Percentiles rank a stretch among this genome's conserved stretches.
These are phyloP conservation scores for Prunus persica DNA, from an alignment of 306 rosid species.

Conservation along the genomic window DNA sequence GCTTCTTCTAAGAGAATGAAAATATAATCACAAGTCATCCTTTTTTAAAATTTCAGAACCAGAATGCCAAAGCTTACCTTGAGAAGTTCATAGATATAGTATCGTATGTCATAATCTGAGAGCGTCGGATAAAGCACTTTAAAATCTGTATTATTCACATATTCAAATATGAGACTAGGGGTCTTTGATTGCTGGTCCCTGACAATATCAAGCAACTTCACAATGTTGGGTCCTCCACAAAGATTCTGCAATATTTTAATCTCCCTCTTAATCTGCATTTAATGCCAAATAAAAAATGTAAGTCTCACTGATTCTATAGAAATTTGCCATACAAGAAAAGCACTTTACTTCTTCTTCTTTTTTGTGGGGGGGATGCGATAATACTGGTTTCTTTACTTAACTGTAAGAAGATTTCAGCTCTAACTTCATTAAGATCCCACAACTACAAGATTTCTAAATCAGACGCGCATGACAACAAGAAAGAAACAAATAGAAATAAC, in stretches of 20 bases:
- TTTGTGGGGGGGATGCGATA: too few species aligned
- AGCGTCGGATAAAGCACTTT: constrained; percentile 88
- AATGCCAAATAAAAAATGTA: constrained; percentile 6
- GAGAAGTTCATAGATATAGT: constrained; percentile 76
- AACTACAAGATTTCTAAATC: not conserved
- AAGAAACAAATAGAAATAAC: not conserved
- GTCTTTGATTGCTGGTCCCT: constrained; percentile 97
- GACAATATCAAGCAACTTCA: constrained; percentile 90
- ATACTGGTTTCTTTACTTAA: not conserved
- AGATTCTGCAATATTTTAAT: constrained; percentile 91
- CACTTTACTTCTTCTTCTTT: not conserved
- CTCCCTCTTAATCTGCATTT: constrained; percentile 90
- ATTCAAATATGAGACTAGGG: constrained; percentile 81
- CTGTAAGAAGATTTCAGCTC: not conserved
- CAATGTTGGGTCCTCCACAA: constrained; percentile 88
- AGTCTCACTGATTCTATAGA: not conserved
- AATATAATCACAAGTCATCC: not conserved
- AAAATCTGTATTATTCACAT: constrained; percentile 88
- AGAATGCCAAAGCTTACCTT: constrained; percentile 51
- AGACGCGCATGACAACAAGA: not conserved
- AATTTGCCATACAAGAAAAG: not conserved
- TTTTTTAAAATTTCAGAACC: not conserved
- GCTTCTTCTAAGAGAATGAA: not conserved
- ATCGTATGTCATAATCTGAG: constrained; percentile 76
- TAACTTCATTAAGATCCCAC: not conserved